phyloP scores from a whole-genome alignment of 208 protist genomes.

The Endotrypanum monterogeii region DNA sequence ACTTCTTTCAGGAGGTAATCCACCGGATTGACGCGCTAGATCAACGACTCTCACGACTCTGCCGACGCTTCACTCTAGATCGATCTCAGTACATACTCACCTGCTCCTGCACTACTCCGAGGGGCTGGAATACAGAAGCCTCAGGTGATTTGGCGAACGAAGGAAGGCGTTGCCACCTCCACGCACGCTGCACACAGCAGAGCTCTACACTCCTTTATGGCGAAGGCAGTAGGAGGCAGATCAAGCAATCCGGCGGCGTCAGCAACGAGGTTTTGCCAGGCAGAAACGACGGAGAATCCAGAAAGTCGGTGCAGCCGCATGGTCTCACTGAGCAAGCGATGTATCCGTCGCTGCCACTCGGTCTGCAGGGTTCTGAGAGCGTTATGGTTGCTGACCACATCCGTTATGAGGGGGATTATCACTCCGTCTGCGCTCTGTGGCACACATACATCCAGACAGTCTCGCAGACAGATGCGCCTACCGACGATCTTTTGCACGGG shows the following conservation, averaged over 20 bases:
- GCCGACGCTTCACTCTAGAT: constrained; percentile 21
- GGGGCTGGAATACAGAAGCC: background rate
- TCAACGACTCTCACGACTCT: constrained; percentile 14
- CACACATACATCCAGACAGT: background rate
- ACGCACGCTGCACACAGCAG: background rate
- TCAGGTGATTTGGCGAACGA: background rate
- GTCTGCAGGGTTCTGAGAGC: background rate
- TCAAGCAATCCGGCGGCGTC: background rate
- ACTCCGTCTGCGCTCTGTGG: constrained; percentile 9
- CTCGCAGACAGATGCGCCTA: background rate
- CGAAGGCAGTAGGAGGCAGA: background rate
- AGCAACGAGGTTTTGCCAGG: background rate
- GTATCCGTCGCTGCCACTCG: background rate
- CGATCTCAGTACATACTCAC: constrained; percentile 20
- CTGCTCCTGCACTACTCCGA: background rate
- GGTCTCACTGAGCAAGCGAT: background rate
- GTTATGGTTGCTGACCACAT: too few relatives aligned
- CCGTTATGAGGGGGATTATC: background rate
- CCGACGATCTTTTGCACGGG: background rate
- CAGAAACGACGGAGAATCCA: background rate
- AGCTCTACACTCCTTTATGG: background rate
- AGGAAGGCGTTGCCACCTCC: background rate
- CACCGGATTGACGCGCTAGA: constrained; percentile 6
- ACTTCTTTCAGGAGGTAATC: constrained; percentile 17
- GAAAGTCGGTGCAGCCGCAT: background rate